phyloP scores from a whole-genome alignment of 257 asterid genomes.

The Salvia rosmarinus region DNA sequence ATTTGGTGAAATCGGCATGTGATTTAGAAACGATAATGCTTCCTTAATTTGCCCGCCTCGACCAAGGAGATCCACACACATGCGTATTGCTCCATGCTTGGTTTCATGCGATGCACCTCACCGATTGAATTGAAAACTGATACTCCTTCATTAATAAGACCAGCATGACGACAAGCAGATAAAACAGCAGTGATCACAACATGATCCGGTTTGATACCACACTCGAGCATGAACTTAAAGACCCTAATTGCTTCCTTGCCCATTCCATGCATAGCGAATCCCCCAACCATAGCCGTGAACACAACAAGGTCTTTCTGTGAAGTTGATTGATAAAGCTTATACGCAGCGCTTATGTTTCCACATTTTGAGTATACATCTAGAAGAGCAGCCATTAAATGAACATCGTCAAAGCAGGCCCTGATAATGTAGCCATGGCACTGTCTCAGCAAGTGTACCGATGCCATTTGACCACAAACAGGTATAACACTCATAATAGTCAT shows the following conservation, averaged over 20 bases:
- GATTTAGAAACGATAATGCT: conserved; percentile 57
- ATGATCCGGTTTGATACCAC: conserved; percentile 66
- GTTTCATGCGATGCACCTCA: conserved; percentile 53
- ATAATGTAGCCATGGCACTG: conserved; percentile 73
- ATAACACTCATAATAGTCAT: conserved; percentile 66
- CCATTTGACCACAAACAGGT: conserved; percentile 69
- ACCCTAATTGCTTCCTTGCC: conserved; percentile 61
- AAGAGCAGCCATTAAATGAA: conserved; percentile 61
- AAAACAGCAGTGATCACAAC: conserved; percentile 70
- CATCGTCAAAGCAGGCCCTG: conserved; percentile 57
- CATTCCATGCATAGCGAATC: conserved; percentile 87
- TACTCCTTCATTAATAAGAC: conserved; percentile 72
- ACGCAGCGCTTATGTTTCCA: conserved; percentile 64
- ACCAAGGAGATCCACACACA: conserved; percentile 82
- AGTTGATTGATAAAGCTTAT: conserved; percentile 62
- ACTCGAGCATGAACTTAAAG: conserved; percentile 60
- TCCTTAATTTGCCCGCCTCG: conserved; percentile 71
- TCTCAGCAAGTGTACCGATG: conserved; percentile 65
- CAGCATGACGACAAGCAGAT: conserved; percentile 87
- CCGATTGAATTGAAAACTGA: conserved; percentile 60
- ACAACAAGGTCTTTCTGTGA: conserved; percentile 63
- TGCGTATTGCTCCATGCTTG: conserved; percentile 79
- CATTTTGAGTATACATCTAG: conserved; percentile 75
- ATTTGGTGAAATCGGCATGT: conserved; percentile 65
- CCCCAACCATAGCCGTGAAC: conserved; percentile 86